Evolutionary conservation across 2,329 filamentous ascomycete species (phyloP).

Genomic region (Penicillium polonicum): DNA sequence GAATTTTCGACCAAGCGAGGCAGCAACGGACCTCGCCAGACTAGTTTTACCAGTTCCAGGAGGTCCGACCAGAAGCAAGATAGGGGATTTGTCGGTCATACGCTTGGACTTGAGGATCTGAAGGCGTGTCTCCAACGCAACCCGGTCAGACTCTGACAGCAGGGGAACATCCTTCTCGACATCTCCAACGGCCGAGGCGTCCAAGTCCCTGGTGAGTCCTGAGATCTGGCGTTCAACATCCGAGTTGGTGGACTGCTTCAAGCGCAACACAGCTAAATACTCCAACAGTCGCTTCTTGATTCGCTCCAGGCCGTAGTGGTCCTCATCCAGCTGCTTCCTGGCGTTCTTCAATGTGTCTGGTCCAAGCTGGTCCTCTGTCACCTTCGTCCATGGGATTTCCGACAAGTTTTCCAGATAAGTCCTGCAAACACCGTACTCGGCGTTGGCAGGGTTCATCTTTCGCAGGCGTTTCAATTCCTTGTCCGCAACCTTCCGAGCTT

Average conservation of each 20-base stretch:
- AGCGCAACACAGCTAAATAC: constrained; percentile 90
- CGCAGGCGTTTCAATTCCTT: constrained; percentile 82
- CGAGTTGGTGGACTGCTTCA: constrained; percentile 88
- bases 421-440: constrained; percentile 89
- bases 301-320: constrained; percentile 94
- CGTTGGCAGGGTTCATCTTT: constrained; percentile 95
- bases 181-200: constrained; percentile 35
- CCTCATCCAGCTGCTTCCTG: constrained; percentile 86
- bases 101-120: constrained; percentile 76
- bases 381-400: constrained; percentile 87
- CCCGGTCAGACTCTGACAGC: constrained; percentile 46
- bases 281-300: constrained; percentile 96
- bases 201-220: constrained; percentile 51
- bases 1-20: constrained; percentile 89
- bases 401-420: constrained; percentile 92
- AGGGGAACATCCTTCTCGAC: constrained; percentile 60
- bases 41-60: constrained; percentile 96
- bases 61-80: constrained; percentile 86
- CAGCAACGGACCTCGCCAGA: constrained; percentile 87
- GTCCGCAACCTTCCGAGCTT: constrained; percentile 87
- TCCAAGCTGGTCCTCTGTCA: constrained; percentile 82
- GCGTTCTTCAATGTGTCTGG: constrained; percentile 74
- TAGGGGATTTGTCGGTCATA: constrained; percentile 92
- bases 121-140: constrained; percentile 60
- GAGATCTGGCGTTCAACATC: constrained; percentile 75